These are phyloP conservation scores for Juglanconis juglandina DNA, from an alignment of 2,329 filamentous ascomycete genomes.

Conservation along the genomic window DNA sequence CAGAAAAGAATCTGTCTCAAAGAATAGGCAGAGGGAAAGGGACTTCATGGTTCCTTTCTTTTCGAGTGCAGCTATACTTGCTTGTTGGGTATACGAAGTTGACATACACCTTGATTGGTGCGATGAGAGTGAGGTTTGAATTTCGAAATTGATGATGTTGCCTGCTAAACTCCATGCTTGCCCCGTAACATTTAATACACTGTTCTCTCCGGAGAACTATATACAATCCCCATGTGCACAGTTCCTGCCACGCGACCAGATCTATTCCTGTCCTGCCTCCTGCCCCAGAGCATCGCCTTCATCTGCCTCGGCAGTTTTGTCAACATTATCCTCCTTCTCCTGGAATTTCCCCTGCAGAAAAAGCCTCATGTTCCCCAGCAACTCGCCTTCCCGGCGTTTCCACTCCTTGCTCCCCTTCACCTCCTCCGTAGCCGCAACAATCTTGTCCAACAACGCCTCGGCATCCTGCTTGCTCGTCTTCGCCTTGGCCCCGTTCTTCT, in stretches of 20 bases:
- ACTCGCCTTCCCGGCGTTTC: constrained; percentile 39
- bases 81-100: too few species aligned
- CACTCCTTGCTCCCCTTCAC: constrained; percentile 38
- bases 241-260: not conserved
- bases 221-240: not conserved
- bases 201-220: not conserved
- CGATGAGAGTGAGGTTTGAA: too few species aligned
- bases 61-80: too few species aligned
- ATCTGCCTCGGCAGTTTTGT: not conserved
- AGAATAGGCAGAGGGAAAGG: too few species aligned
- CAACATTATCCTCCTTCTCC: constrained; percentile 13
- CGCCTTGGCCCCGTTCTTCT: constrained; percentile 60
- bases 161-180: too few species aligned
- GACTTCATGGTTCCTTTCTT: too few species aligned
- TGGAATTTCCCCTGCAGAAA: constrained; percentile 35
- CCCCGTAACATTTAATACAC: too few species aligned
- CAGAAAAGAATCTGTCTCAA: too few species aligned
- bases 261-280: not conserved
- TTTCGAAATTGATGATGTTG: too few species aligned
- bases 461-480: constrained; percentile 61
- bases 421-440: constrained; percentile 35
- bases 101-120: too few species aligned
- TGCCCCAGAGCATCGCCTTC: not conserved
- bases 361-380: constrained; percentile 36
- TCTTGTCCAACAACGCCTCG: constrained; percentile 49